Conservation (phyloP, 108 stramenopile species). For the Cylindrotheca fusiformis region DNA sequence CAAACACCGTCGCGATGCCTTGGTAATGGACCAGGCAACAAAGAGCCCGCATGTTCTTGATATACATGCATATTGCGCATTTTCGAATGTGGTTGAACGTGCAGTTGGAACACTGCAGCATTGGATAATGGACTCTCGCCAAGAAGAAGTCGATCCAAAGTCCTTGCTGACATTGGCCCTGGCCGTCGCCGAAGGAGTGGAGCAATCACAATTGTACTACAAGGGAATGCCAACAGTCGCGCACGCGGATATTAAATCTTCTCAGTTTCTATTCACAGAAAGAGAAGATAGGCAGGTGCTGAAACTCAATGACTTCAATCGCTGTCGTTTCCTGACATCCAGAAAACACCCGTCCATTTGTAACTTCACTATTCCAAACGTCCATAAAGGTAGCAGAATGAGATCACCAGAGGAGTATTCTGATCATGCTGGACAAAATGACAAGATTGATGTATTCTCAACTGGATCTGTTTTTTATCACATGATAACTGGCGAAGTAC, state of each 20-base stretch:
- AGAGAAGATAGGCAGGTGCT: not conserved
- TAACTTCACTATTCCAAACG: slow-evolving; percentile 7
- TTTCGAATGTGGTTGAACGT: slow-evolving; percentile 40
- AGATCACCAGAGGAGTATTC: slow-evolving; percentile 27
- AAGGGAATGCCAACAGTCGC: slow-evolving; percentile 9
- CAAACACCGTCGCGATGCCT: slow-evolving; percentile 36
- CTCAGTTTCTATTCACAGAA: slow-evolving; percentile 14
- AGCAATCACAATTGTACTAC: slow-evolving; percentile 3
- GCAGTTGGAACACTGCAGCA: slow-evolving; percentile 34
- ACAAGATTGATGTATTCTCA: slow-evolving; percentile 29
- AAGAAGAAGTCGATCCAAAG: not conserved
- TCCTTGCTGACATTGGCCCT: slow-evolving; percentile 1
- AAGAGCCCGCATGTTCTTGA: slow-evolving; percentile 52
- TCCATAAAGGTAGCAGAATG: slow-evolving; percentile 4
- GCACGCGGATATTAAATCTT: slow-evolving; percentile 18
- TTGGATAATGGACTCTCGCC: slow-evolving; percentile 5
- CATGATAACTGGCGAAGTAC: slow-evolving; percentile 10
- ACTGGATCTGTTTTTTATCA: slow-evolving; percentile 16
- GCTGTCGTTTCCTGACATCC: slow-evolving; percentile 8
- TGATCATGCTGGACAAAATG: slow-evolving; percentile 6
- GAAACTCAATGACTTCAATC: slow-evolving; percentile 25
- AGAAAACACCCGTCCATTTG: not conserved
- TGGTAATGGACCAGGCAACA: slow-evolving; percentile 56
- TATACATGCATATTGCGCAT: slow-evolving; percentile 59
- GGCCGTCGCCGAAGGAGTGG: too few relatives aligned